Conservation (phyloP, 305 asterid genomes). For the Rubia occidens region DNA sequence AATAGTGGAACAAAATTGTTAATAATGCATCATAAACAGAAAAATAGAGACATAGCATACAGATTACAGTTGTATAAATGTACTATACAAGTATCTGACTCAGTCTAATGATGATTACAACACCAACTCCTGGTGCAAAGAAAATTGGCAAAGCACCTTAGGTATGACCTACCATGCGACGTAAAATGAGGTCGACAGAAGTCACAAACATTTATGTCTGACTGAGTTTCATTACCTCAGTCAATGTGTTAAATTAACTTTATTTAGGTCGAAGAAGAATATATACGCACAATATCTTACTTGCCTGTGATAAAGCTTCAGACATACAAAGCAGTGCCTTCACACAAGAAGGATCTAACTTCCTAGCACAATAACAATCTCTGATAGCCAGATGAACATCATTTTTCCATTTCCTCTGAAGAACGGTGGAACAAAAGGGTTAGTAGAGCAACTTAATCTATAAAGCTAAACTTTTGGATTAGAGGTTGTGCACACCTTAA, state of each 20-base stretch:
- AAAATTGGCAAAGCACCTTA: not conserved
- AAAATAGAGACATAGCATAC: not conserved
- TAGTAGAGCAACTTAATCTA: constrained; percentile 14
- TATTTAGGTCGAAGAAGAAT: not conserved
- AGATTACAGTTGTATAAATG: not conserved
- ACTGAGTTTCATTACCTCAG: not conserved
- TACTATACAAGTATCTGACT: not conserved
- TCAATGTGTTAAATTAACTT: not conserved
- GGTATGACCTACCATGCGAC: not conserved
- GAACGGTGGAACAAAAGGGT: constrained; percentile 6
- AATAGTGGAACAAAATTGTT: not conserved
- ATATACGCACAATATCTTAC: constrained; percentile 16
- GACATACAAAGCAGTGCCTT: constrained; percentile 73
- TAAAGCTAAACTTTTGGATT: constrained; percentile 11
- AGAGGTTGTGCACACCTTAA: constrained; percentile 50
- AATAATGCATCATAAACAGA: no score
- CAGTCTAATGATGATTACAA: not conserved
- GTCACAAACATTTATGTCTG: not conserved
- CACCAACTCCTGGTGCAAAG: not conserved
- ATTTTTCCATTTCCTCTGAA: constrained; percentile 84
- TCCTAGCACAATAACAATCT: constrained; percentile 76
- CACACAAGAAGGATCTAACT: constrained; percentile 54
- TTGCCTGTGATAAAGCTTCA: constrained; percentile 75
- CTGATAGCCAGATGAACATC: constrained; percentile 81
- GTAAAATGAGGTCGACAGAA: not conserved